These are phyloP conservation scores for Cordyceps sp. DNA, from an alignment of 2,329 filamentous ascomycete species.

Conservation along the genomic window DNA sequence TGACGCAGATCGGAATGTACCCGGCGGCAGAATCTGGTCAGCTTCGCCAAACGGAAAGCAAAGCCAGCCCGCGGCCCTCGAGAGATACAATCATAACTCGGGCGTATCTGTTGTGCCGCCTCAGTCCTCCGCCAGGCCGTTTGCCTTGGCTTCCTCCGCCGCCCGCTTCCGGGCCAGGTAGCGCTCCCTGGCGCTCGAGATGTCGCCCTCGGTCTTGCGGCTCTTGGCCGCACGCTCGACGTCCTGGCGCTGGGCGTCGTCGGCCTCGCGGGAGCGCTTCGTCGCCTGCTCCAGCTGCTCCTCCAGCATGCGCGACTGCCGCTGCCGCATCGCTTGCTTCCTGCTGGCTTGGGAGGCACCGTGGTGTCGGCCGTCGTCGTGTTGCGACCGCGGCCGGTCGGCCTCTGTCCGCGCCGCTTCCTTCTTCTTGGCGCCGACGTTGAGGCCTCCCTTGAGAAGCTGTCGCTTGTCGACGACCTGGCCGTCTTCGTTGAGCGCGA, in stretches of 20 bases:
- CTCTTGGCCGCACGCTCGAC: conserved; percentile 55
- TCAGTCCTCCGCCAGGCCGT: conserved; percentile 17
- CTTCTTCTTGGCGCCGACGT: conserved; percentile 50
- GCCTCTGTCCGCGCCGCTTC: conserved; percentile 14
- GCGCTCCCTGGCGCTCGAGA: conserved; percentile 62
- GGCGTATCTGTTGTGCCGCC: no score
- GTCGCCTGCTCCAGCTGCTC: conserved; percentile 57
- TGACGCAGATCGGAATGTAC: no score
- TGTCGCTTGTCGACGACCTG: conserved; percentile 76
- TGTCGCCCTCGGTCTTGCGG: conserved; percentile 60
- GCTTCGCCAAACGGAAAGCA: no score
- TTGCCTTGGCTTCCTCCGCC: conserved; percentile 51
- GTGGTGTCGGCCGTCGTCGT: conserved; percentile 15
- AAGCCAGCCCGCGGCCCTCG: no score
- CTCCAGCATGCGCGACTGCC: conserved; percentile 66
- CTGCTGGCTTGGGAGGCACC: conserved; percentile 26
- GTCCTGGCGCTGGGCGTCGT: conserved; percentile 45
- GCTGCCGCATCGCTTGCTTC: conserved; percentile 53
- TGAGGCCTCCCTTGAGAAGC: conserved; percentile 58
- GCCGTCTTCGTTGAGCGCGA: conserved; percentile 67
- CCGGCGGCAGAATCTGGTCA: no score
- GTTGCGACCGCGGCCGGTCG: conserved; percentile 8
- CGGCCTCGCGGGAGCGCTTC: conserved; percentile 54
- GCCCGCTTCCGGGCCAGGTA: conserved; percentile 65
- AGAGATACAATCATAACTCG: no score